phyloP scores from a whole-genome alignment of 1,284 basidiomycete species.

The Taiwanofungus camphoratus region DNA sequence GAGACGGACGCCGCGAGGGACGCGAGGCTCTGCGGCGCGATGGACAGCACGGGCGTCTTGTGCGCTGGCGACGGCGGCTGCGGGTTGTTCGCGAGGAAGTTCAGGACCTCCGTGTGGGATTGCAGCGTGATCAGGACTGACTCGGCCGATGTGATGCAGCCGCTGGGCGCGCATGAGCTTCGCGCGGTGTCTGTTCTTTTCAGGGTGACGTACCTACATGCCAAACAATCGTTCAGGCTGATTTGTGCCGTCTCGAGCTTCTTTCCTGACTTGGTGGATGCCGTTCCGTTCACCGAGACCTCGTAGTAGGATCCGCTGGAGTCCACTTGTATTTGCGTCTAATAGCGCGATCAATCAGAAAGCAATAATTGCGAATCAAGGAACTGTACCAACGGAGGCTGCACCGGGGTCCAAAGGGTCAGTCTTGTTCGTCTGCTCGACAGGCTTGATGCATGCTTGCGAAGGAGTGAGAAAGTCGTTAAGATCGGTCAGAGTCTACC shows the following conservation, averaged over 20 bases:
- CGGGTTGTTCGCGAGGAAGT: constrained; percentile 61
- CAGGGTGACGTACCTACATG: constrained; percentile 62
- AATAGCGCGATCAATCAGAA: constrained; percentile 5
- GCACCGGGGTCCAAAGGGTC: constrained; percentile 44
- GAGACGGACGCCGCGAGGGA: constrained; percentile 77
- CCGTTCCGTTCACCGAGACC: constrained; percentile 33
- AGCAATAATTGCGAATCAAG: not conserved
- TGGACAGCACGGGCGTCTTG: constrained; percentile 74
- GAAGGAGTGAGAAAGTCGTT: constrained; percentile 98
- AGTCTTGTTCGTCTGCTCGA: constrained; percentile 58
- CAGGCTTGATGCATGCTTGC: constrained; percentile 97
- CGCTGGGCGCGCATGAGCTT: constrained; percentile 44
- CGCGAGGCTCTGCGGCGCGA: constrained; percentile 90
- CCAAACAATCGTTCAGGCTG: constrained; percentile 92
- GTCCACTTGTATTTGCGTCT: constrained; percentile 92
- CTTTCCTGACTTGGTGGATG: constrained; percentile 29
- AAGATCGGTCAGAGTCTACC: constrained; percentile 84
- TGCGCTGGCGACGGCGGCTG: constrained; percentile 32
- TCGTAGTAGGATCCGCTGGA: constrained; percentile 77
- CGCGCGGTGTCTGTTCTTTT: not conserved
- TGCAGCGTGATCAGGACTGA: constrained; percentile 97
- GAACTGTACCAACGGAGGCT: constrained; percentile 45
- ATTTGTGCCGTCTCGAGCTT: constrained; percentile 92
- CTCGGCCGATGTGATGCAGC: constrained; percentile 98
- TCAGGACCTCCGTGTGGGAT: constrained; percentile 88